A percentile compares a stretch with the other conserved stretches of the same genome.
These are phyloP conservation scores for Erodium texanum DNA, from an alignment of 441 rosid genomes.

Conservation along the genomic window DNA sequence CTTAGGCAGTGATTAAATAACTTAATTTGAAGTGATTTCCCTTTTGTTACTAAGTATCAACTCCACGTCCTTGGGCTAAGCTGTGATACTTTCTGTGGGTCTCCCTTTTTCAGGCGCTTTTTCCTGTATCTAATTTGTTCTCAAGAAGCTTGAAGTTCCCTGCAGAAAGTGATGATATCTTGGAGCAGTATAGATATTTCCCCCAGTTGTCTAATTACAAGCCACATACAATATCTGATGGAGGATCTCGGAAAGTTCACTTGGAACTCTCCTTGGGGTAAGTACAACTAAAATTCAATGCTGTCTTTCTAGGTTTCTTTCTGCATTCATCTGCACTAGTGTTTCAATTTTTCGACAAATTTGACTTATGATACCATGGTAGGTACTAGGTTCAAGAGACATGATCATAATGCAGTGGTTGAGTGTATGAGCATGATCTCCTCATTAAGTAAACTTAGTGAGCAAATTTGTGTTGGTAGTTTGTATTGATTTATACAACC, in stretches of 20 bases:
- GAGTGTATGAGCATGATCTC: background rate
- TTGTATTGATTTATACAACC: background rate
- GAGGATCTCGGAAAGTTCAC: conserved; percentile 66
- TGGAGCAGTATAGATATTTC: conserved; percentile 39
- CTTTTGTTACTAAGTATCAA: background rate
- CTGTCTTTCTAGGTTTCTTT: background rate
- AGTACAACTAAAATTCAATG: conserved; percentile 24
- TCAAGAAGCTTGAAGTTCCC: conserved; percentile 68
- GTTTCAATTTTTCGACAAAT: background rate
- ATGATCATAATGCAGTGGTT: background rate
- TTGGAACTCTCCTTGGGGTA: conserved; percentile 87
- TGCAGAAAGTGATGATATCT: conserved; percentile 43
- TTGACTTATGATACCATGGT: background rate
- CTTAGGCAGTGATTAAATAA: background rate
- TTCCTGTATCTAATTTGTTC: conserved; percentile 61
- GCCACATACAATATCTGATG: conserved; percentile 27
- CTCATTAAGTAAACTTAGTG: background rate
- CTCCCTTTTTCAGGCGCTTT: conserved; percentile 44
- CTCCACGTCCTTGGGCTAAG: background rate
- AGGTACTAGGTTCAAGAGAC: background rate
- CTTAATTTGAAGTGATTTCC: conserved; percentile 1
- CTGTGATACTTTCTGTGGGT: background rate
- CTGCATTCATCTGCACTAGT: background rate
- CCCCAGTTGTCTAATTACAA: conserved; percentile 51
- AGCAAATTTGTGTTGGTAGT: background rate